Evolutionary conservation across 345 rosid genomes (phyloP).

Genomic region (Fremontodendron californicum): DNA sequence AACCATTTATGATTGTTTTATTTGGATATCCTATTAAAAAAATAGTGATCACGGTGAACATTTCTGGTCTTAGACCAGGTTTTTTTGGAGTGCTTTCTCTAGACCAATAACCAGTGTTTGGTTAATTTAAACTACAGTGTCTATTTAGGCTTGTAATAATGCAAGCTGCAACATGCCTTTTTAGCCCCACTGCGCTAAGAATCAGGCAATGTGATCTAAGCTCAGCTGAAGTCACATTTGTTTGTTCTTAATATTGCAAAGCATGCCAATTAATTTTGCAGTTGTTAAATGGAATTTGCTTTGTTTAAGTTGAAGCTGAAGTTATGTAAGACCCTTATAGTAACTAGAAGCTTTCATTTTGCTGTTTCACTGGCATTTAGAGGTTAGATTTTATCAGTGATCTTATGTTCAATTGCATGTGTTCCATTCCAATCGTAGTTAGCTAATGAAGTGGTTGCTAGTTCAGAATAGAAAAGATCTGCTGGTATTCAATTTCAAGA

Average conservation of each 20-base stretch:
- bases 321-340: neutral
- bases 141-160: neutral
- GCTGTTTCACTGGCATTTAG: neutral
- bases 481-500: neutral
- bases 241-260: neutral
- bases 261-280: neutral
- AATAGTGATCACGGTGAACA: neutral
- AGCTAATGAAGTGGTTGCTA: neutral
- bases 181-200: neutral
- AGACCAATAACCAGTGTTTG: neutral
- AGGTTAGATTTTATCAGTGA: slow-evolving; percentile 1
- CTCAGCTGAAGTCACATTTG: neutral
- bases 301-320: slow-evolving; percentile 1
- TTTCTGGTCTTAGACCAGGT: neutral
- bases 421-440: neutral
- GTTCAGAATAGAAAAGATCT: neutral
- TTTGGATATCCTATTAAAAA: neutral
- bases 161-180: neutral
- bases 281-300: neutral
- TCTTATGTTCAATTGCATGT: neutral
- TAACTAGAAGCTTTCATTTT: neutral
- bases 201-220: neutral
- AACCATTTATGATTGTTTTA: neutral
- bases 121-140: neutral
- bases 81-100: neutral